phyloP scores from a whole-genome alignment of 2,329 filamentous ascomycete species.

The Ophiostoma sp. region DNA sequence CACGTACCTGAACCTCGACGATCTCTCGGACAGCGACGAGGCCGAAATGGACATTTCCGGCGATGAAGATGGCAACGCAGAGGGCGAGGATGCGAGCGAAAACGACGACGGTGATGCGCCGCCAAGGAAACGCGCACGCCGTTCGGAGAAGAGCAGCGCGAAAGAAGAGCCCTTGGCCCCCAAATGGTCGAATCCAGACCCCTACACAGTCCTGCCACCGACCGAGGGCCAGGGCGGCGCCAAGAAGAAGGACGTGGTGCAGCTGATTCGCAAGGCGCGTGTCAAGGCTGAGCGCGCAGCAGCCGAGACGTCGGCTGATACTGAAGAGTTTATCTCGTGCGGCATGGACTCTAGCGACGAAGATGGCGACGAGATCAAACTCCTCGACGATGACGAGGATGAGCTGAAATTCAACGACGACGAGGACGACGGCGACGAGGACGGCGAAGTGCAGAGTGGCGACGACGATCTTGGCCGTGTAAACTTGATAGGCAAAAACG shows the following conservation, averaged over 20 bases:
- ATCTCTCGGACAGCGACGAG: slow-evolving; percentile 59
- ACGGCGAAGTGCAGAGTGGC: slow-evolving; percentile 12
- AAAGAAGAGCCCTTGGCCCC: slow-evolving; percentile 39
- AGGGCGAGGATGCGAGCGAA: slow-evolving; percentile 23
- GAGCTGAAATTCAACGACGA: slow-evolving; percentile 4
- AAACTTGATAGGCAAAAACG: slow-evolving; percentile 14
- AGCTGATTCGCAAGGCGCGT: slow-evolving; percentile 85
- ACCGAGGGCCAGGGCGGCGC: slow-evolving; percentile 52
- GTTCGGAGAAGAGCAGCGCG: not conserved
- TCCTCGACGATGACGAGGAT: slow-evolving; percentile 8
- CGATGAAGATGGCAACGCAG: slow-evolving; percentile 30
- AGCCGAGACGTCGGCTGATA: slow-evolving; percentile 49
- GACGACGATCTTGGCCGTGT: not conserved
- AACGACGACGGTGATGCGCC: slow-evolving; percentile 33
- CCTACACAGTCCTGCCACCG: slow-evolving; percentile 81
- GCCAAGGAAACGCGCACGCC: slow-evolving; percentile 25
- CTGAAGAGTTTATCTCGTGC: slow-evolving; percentile 86
- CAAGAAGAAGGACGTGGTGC: slow-evolving; percentile 82
- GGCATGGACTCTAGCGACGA: slow-evolving; percentile 55
- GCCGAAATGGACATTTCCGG: slow-evolving; percentile 60
- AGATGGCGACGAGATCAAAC: slow-evolving; percentile 23
- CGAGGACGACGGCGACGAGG: slow-evolving; percentile 5
- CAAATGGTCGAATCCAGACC: slow-evolving; percentile 94
- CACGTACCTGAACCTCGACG: slow-evolving; percentile 51
- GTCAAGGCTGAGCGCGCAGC: slow-evolving; percentile 48